These are phyloP conservation scores for Beauveria varroae DNA, from an alignment of 2,329 filamentous ascomycete genomes.

Conservation along the genomic window DNA sequence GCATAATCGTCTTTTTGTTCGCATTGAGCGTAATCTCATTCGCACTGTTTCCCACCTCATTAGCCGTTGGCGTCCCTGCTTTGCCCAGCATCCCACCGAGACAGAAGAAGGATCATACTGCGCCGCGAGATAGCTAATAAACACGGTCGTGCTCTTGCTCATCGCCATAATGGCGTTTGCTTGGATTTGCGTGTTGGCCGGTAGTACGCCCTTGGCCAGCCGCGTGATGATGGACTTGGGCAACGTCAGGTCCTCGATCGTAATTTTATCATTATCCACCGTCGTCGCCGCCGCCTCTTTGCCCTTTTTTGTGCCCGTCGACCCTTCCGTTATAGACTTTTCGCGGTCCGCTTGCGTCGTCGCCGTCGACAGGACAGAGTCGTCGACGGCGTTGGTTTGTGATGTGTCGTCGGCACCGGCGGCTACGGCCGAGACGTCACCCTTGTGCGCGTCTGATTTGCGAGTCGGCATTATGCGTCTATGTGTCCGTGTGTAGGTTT, in stretches of 20 bases:
- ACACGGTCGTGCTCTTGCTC: conserved; percentile 75
- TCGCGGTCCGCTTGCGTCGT: conserved; percentile 36
- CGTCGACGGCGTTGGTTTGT: neutral
- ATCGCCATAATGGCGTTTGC: conserved; percentile 73
- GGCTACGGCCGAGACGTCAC: conserved; percentile 37
- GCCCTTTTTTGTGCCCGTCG: conserved; percentile 23
- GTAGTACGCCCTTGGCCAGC: conserved; percentile 71
- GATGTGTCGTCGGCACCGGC: conserved; percentile 21
- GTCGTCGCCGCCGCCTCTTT: conserved; percentile 18
- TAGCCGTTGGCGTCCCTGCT: neutral
- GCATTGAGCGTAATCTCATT: conserved; percentile 60
- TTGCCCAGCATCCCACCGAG: too few species aligned
- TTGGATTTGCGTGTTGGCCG: conserved; percentile 75
- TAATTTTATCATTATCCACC: neutral
- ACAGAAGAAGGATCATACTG: conserved; percentile 46
- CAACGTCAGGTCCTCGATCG: conserved; percentile 58
- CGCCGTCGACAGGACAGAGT: neutral
- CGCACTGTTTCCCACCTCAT: conserved; percentile 41
- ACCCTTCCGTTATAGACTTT: conserved; percentile 21
- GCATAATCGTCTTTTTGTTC: conserved; percentile 73
- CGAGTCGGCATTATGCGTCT: neutral
- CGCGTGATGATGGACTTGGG: conserved; percentile 77
- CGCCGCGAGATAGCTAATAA: conserved; percentile 71
- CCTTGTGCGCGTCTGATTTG: conserved; percentile 49
- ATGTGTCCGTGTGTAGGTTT: neutral